phyloP scores from a whole-genome alignment of 2,329 filamentous ascomycete genomes.

The Dactylonectria estremocensis region DNA sequence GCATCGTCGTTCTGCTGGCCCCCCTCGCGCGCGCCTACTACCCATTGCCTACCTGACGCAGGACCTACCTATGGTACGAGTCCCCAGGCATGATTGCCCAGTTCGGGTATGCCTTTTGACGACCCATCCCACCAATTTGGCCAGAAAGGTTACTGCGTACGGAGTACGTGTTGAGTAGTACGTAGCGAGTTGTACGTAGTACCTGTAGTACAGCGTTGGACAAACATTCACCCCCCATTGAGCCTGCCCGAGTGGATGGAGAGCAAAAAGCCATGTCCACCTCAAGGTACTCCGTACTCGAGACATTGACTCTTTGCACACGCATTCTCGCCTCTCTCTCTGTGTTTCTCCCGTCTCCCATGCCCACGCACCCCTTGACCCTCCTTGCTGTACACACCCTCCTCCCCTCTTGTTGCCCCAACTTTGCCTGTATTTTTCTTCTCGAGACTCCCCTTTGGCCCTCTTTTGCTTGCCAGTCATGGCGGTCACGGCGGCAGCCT shows the following conservation, averaged over 20 bases:
- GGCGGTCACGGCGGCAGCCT: constrained; percentile 27
- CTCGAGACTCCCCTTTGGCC: constrained; percentile 4
- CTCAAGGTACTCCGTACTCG: constrained; percentile 15
- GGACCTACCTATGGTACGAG: constrained; percentile 29
- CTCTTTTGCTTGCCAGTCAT: constrained; percentile 20
- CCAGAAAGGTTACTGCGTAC: too few species aligned
- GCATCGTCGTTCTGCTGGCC: constrained; percentile 40
- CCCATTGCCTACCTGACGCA: background rate
- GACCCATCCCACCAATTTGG: background rate
- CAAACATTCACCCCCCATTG: background rate
- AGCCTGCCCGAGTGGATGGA: background rate
- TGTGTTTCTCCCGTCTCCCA: background rate
- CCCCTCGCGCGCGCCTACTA: constrained; percentile 30
- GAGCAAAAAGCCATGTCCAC: constrained; percentile 7
- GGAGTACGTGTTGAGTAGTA: too few species aligned
- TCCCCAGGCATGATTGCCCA: constrained; percentile 29
- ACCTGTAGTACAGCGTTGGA: too few species aligned
- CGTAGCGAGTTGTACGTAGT: too few species aligned
- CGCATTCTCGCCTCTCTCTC: background rate
- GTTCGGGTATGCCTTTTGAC: constrained; percentile 18
- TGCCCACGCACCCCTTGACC: background rate
- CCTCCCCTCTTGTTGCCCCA: constrained; percentile 1
- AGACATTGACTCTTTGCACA: constrained; percentile 9
- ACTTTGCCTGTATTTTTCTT: constrained; percentile 8
- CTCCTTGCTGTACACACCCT: background rate